These are phyloP conservation scores for Oenanthe javanica DNA, from an alignment of 140 eudicot genomes.

Conservation along the genomic window DNA sequence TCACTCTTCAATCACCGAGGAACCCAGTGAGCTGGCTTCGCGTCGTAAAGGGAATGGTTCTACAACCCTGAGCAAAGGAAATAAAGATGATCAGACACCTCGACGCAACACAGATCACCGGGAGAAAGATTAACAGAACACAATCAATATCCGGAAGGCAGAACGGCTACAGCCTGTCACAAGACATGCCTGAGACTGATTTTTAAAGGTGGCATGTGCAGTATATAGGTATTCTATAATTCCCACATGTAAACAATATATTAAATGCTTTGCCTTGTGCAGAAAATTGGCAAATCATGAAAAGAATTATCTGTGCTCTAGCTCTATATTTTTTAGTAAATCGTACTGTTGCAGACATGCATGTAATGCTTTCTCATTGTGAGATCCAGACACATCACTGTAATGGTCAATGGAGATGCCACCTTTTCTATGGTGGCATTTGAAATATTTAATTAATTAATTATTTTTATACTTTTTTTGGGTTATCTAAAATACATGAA, in stretches of 20 bases:
- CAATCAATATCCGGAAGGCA: not conserved
- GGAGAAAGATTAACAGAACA: constrained; percentile 10
- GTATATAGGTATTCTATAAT: constrained; percentile 5
- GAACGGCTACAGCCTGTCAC: not conserved
- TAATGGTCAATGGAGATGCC: not conserved
- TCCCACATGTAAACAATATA: not conserved
- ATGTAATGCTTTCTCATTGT: not conserved
- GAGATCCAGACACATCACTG: too few relatives aligned
- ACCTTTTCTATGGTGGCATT: not conserved
- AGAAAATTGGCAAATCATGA: not conserved
- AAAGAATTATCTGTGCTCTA: not conserved
- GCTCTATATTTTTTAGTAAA: not conserved
- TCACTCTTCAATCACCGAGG: constrained; percentile 20
- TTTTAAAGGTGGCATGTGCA: constrained; percentile 42
- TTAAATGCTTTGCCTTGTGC: not conserved
- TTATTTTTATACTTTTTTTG: too few relatives aligned
- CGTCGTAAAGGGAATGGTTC: constrained; percentile 38
- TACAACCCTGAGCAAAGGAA: constrained; percentile 20
- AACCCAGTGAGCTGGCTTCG: constrained; percentile 48
- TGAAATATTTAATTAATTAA: too few relatives aligned
- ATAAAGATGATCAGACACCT: constrained; percentile 38
- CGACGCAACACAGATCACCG: constrained; percentile 29
- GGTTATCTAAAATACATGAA: too few relatives aligned
- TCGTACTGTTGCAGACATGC: not conserved
- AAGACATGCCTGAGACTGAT: constrained; percentile 29